Evolutionary conservation across 83 land plant genomes (phyloP).

Genomic region (Thuja plicata): DNA sequence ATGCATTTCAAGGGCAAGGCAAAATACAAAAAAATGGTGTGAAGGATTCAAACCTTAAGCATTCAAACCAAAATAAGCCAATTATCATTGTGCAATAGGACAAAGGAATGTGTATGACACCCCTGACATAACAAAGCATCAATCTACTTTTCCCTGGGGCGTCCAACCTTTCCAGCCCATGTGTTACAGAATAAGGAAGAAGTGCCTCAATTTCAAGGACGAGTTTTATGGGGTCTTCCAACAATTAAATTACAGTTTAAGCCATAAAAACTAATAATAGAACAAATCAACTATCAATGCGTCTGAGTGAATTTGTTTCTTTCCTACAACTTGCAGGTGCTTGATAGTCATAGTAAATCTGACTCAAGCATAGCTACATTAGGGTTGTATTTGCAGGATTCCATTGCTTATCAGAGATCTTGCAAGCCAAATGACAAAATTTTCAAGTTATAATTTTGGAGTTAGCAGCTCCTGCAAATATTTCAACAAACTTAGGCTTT

Average conservation of each 20-base stretch:
- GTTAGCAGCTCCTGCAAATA: too few relatives aligned
- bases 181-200: neutral
- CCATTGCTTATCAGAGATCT: too few relatives aligned
- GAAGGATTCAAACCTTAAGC: neutral
- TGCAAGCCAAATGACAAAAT: too few relatives aligned
- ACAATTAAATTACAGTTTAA: too few relatives aligned
- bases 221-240: neutral
- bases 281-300: neutral
- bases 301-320: too few relatives aligned
- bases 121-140: neutral
- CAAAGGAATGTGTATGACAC: neutral
- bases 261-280: neutral
- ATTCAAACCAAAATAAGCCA: neutral
- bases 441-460: too few relatives aligned
- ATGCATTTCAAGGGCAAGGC: neutral
- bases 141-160: neutral
- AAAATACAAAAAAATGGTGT: neutral
- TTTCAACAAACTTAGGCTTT: too few relatives aligned
- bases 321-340: too few relatives aligned
- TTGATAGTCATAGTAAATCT: too few relatives aligned
- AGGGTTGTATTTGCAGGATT: too few relatives aligned
- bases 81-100: neutral
- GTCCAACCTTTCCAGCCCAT: neutral
- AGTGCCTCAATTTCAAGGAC: neutral
- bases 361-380: too few relatives aligned